phyloP scores from a whole-genome alignment of 139 green algal species.

The Marvania coccoides region DNA sequence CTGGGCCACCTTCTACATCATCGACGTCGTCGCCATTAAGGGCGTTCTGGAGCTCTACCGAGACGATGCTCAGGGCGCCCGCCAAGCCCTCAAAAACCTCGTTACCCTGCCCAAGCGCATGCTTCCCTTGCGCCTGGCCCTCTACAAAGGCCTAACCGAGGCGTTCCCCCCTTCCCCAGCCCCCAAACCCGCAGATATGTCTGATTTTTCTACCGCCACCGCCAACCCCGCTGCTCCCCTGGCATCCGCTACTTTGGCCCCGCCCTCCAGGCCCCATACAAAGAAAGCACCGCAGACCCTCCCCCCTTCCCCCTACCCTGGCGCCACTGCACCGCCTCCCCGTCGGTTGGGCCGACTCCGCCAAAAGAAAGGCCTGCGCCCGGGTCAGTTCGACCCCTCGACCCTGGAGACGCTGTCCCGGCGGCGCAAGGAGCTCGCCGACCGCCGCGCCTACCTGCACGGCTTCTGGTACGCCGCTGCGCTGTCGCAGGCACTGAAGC shows the following conservation, averaged over 20 bases:
- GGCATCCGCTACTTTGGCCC: too few relatives aligned
- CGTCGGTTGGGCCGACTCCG: not conserved
- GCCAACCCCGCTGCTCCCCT: too few relatives aligned
- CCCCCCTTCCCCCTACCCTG: too few relatives aligned
- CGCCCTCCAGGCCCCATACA: too few relatives aligned
- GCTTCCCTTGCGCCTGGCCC: not conserved
- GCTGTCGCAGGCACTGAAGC: slow-evolving; percentile 39
- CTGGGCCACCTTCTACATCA: slow-evolving; percentile 8
- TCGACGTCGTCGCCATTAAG: slow-evolving; percentile 3
- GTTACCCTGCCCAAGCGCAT: slow-evolving; percentile 9
- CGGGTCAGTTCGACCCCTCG: slow-evolving; percentile 36
- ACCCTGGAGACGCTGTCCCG: slow-evolving; percentile 3
- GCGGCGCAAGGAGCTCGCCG: slow-evolving; percentile 43
- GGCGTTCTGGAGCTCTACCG: not conserved
- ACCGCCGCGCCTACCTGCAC: slow-evolving; percentile 40
- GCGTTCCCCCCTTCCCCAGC: too few relatives aligned
- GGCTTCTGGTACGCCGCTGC: slow-evolving; percentile 65
- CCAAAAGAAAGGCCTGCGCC: slow-evolving; percentile 4
- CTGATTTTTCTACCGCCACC: too few relatives aligned
- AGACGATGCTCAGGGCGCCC: not conserved
- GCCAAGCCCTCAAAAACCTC: not conserved
- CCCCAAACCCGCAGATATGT: too few relatives aligned
- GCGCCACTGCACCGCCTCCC: too few relatives aligned
- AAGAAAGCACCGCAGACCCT: too few relatives aligned
- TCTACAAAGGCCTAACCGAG: not conserved